phyloP scores from a whole-genome alignment of 73 alveolate genomes.

The Tetrahymena borealis region DNA sequence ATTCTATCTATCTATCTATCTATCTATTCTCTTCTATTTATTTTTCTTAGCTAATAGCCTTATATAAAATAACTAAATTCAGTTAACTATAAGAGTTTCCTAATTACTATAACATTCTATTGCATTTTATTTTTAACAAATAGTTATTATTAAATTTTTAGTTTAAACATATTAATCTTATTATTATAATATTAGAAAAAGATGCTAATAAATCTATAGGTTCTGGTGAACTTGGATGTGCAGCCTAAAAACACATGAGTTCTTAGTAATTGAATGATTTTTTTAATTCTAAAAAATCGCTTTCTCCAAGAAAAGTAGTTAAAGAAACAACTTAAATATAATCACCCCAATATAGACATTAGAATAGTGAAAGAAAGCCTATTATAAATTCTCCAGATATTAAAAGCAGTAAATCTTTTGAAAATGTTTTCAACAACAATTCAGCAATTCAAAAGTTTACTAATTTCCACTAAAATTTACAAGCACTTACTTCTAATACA shows the following conservation, averaged over 20 bases:
- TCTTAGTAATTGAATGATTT: background rate
- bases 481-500: background rate
- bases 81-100: too few relatives aligned
- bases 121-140: too few relatives aligned
- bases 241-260: background rate
- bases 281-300: background rate
- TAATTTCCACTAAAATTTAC: background rate
- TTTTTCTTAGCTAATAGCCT: too few relatives aligned
- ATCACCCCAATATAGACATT: background rate
- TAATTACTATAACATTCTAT: too few relatives aligned
- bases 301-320: background rate
- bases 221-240: background rate
- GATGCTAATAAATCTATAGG: background rate
- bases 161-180: background rate
- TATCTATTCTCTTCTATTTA: too few relatives aligned
- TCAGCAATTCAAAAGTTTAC: background rate
- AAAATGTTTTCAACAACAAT: background rate
- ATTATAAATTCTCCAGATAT: background rate
- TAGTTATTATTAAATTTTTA: too few relatives aligned
- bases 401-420: background rate
- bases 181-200: background rate
- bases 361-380: background rate
- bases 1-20: too few relatives aligned
- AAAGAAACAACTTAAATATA: background rate
- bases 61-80: too few relatives aligned